Evolutionary conservation across 331 rosid species (phyloP).

Genomic region (Acacia pycnantha): DNA sequence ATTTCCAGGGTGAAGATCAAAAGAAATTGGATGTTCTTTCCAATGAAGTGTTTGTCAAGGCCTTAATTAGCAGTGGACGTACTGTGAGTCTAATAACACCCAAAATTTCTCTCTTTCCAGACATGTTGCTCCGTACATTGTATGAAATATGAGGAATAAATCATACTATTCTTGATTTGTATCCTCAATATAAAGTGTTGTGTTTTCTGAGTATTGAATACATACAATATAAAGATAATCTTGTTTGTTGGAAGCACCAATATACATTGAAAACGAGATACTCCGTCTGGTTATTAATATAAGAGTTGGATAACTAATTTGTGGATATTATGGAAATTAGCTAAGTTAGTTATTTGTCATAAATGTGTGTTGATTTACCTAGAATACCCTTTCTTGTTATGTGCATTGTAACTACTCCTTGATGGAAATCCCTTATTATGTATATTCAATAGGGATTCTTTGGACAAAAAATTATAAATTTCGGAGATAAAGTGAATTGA

Average conservation of each 20-base stretch:
- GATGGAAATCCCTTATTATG: too few species aligned
- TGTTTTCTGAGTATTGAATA: not conserved
- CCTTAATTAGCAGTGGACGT: slow-evolving; percentile 86
- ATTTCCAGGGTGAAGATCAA: slow-evolving; percentile 84
- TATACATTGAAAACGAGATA: not conserved
- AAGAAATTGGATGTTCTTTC: slow-evolving; percentile 97
- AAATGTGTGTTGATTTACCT: too few species aligned
- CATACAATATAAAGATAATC: not conserved
- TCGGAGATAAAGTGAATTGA: too few species aligned
- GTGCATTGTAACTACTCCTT: too few species aligned
- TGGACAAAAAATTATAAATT: too few species aligned
- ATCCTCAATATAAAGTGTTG: not conserved
- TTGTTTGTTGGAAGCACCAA: not conserved
- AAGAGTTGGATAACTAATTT: too few species aligned
- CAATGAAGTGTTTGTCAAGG: slow-evolving; percentile 91
- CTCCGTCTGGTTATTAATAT: not conserved
- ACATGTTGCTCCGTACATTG: not conserved
- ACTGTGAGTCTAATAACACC: slow-evolving; percentile 56
- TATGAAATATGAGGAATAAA: not conserved
- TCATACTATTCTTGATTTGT: not conserved
- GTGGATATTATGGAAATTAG: too few species aligned
- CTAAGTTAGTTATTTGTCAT: too few species aligned
- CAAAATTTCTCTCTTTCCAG: not conserved
- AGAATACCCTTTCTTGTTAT: too few species aligned
- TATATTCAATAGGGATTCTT: too few species aligned